phyloP scores from a whole-genome alignment of 192 early-diverging fungal species.

The Oehlia diaphana region DNA sequence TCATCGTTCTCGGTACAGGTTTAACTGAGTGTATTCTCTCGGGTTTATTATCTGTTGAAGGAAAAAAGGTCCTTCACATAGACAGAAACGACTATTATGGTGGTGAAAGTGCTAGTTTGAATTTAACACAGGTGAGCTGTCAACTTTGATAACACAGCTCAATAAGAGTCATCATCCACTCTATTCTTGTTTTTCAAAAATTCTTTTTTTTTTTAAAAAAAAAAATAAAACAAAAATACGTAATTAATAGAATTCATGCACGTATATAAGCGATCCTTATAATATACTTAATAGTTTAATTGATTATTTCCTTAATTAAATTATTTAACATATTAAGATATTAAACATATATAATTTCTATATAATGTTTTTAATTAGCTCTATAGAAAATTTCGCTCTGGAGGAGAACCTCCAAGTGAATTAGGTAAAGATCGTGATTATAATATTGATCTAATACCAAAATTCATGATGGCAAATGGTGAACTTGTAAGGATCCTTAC shows the following conservation, averaged over 20 bases:
- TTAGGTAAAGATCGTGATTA: slow-evolving; percentile 86
- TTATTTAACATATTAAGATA: too few species aligned
- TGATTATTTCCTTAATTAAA: neutral
- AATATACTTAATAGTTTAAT: neutral
- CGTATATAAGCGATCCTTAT: too few species aligned
- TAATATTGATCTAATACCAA: slow-evolving; percentile 98
- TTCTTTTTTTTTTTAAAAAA: neutral
- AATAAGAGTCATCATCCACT: neutral
- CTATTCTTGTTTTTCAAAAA: neutral
- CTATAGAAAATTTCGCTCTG: slow-evolving; percentile 68
- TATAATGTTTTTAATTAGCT: slow-evolving; percentile 45
- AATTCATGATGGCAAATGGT: slow-evolving; percentile 99
- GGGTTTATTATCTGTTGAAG: slow-evolving; percentile 83
- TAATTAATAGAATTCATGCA: too few species aligned
- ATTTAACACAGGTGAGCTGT: slow-evolving; percentile 85
- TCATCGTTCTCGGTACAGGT: slow-evolving; percentile 86
- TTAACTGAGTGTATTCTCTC: slow-evolving; percentile 90
- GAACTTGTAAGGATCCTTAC: slow-evolving; percentile 96
- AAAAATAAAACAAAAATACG: too few species aligned
- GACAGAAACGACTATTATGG: slow-evolving; percentile 99
- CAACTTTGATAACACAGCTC: neutral
- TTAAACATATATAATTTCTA: neutral
- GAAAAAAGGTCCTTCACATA: slow-evolving; percentile 91
- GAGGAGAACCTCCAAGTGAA: slow-evolving; percentile 45
- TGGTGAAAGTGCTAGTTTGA: slow-evolving; percentile 92